phyloP scores from a whole-genome alignment of 2,329 filamentous ascomycete species.

The Paraphaeosphaeria minitans region DNA sequence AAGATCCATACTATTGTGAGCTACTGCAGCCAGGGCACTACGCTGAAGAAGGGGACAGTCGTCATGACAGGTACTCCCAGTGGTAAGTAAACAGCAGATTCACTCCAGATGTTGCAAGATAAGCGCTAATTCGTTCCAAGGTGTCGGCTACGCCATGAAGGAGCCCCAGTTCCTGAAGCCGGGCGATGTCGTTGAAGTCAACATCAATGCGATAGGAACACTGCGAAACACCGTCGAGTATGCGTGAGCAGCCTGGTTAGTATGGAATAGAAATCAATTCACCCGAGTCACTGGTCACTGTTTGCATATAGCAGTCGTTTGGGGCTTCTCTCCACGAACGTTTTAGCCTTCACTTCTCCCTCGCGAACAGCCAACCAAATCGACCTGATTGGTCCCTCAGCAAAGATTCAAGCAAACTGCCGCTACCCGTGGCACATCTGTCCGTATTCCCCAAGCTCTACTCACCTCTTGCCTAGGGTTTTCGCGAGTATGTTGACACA shows the following conservation, averaged over 20 bases:
- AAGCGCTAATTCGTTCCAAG: conserved; percentile 16
- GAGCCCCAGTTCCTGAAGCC: conserved; percentile 43
- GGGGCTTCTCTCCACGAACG: neutral
- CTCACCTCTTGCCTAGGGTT: neutral
- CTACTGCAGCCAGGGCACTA: conserved; percentile 53
- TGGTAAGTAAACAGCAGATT: conserved; percentile 10
- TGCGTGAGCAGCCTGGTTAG: conserved; percentile 14
- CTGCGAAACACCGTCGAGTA: conserved; percentile 41
- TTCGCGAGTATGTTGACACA: neutral
- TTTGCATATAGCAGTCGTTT: neutral
- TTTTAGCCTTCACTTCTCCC: neutral
- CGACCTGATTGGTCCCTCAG: neutral
- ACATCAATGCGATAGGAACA: conserved; percentile 36
- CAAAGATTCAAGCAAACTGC: neutral
- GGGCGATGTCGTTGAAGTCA: conserved; percentile 42
- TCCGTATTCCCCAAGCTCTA: neutral
- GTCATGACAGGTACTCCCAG: conserved; percentile 58
- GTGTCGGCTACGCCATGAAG: conserved; percentile 51
- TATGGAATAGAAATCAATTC: neutral
- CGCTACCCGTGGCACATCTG: neutral
- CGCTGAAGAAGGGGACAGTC: conserved; percentile 55
- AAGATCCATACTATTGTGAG: conserved; percentile 52
- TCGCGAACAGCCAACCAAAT: neutral
- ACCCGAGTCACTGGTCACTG: too few relatives aligned
- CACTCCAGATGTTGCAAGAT: neutral